Evolutionary conservation across 345 rosid genomes (phyloP).

Genomic region (Eucalyptus regnans): DNA sequence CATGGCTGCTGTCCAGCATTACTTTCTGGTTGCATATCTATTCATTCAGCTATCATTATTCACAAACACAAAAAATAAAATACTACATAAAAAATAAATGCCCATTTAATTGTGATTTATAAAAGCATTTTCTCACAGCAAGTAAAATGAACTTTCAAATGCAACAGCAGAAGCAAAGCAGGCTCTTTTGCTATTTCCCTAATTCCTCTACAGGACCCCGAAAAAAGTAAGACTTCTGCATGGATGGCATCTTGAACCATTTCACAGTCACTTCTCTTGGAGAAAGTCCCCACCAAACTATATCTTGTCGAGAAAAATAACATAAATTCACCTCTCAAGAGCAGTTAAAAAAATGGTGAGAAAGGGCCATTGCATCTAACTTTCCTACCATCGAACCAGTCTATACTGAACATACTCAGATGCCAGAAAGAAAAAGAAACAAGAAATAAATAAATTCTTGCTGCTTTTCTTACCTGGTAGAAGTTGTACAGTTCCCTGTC

Average conservation of each 20-base stretch:
- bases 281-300: background rate
- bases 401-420: background rate
- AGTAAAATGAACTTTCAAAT: background rate
- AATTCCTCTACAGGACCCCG: background rate
- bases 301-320: background rate
- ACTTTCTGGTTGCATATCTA: background rate
- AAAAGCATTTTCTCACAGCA: background rate
- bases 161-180: background rate
- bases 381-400: background rate
- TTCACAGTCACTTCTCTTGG: background rate
- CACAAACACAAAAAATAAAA: background rate
- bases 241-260: background rate
- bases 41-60: background rate
- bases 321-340: background rate
- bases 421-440: background rate
- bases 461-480: conserved; percentile 60
- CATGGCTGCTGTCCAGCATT: background rate
- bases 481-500: conserved; percentile 55
- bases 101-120: background rate
- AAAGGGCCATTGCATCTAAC: background rate
- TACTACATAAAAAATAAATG: background rate
- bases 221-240: background rate
- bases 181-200: background rate
- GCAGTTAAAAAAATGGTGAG: background rate
- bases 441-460: background rate